Evolutionary conservation across 257 asterid genomes (phyloP), one percentile per base, ranked within the genome.

Genomic region (Plectranthus barbatus): DNA sequence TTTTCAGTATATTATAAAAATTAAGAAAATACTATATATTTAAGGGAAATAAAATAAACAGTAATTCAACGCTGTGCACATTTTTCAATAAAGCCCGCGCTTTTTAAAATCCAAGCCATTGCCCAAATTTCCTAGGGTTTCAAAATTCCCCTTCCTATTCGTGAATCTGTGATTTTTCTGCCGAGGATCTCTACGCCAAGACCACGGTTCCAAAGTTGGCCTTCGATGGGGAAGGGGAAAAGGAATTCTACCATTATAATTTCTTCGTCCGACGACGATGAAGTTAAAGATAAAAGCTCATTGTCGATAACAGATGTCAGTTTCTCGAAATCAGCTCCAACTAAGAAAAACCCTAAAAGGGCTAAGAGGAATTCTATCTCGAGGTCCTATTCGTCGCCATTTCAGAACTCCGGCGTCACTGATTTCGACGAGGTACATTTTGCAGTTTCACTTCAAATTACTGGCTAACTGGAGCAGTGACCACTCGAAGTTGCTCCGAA

Each of bases 181-280:
- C 57, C 4, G 18, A 36, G 8, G 31, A 46, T 52, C 42, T 41
- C 11, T 40, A 34, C 57, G 21, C 20, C 45, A 24, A 54, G 19
- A 44, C 6, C n/a, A 15, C 33, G 39, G n/a, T 40, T 19, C 46
- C 42, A 10, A 7, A 58, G 24, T 10, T 23, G 33, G 34, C 34
- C 5, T 36, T 13, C n/a, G 51, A 85, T 84, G 97, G 86, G 83
- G 63, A 91, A 71, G 75, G 79, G 74, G 54, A 91, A 86, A 73
- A 67, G 96, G 78, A 83, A 68, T 36, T 60, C 73, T 1, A 21
- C 79, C 52, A 33, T 83, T 54, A 74, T 84, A 13, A 72, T 91
- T 34, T 84, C 84, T 7, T 86, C 96, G 4, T 83, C 95, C 8
- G 88, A 82, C 14, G 86, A 81, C 20, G 95, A 83, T 10, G 82